Percentiles rank a stretch among this genome's conserved stretches.
Conservation (phyloP, 1,284 basidiomycete genomes). For the Tilletia horrida region DNA sequence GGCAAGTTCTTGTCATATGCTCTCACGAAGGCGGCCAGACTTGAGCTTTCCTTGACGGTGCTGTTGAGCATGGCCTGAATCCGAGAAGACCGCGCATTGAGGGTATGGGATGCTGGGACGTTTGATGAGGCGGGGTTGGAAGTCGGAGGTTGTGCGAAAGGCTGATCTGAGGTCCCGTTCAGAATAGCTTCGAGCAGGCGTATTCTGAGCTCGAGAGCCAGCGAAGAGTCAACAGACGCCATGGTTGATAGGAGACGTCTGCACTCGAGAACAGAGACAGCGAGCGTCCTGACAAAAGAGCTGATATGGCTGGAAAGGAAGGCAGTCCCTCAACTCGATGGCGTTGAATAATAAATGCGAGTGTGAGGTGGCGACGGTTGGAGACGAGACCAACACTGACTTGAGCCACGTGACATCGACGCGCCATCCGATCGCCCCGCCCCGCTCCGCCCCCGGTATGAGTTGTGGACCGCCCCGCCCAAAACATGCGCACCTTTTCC, state of each 20-base stretch:
- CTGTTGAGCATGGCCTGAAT: neutral
- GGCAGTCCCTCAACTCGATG: too few species aligned
- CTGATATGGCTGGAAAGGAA: too few species aligned
- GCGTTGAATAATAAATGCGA: neutral
- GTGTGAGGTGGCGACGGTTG: neutral
- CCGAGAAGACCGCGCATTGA: neutral
- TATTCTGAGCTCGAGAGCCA: slow-evolving; percentile 10
- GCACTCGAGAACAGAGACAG: neutral
- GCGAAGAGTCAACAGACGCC: slow-evolving; percentile 4
- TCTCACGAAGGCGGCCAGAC: slow-evolving; percentile 12
- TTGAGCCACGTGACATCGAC: too few species aligned
- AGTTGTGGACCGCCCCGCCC: too few species aligned
- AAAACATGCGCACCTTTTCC: too few species aligned
- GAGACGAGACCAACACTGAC: neutral
- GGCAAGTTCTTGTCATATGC: slow-evolving; percentile 10
- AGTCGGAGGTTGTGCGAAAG: neutral
- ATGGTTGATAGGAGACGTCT: neutral
- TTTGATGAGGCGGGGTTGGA: neutral
- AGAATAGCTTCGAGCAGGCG: slow-evolving; percentile 10
- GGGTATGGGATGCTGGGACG: neutral
- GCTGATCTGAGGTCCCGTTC: neutral
- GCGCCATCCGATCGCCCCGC: too few species aligned
- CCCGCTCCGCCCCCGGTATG: too few species aligned
- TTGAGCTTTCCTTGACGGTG: slow-evolving; percentile 16
- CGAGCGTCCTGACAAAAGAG: neutral